A percentile compares a stretch with the other conserved stretches of the same genome.
phyloP scores from a whole-genome alignment of 331 rosid genomes.

The Stylosanthes scabra region DNA sequence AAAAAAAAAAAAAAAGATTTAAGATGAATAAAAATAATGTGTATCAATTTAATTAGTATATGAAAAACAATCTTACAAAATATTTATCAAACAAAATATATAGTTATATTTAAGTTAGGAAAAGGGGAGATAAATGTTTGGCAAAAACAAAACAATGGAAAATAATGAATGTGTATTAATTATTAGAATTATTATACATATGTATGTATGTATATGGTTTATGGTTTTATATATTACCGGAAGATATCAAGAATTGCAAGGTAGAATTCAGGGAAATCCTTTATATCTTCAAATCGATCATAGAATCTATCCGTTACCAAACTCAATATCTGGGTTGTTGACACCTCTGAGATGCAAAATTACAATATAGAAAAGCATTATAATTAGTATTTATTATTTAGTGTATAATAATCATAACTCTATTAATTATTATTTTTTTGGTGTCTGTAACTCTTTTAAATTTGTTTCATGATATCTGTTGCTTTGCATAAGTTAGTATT shows the following conservation, averaged over 20 bases:
- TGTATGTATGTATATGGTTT: no score
- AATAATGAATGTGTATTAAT: not conserved
- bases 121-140: no score
- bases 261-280: slow-evolving; percentile 43
- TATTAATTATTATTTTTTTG: no score
- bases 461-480: no score
- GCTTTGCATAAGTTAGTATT: no score
- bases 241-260: slow-evolving; percentile 61
- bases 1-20: not conserved
- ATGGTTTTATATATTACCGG: slow-evolving; percentile 43
- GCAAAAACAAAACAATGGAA: no score
- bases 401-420: no score
- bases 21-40: not conserved
- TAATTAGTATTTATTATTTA: not conserved
- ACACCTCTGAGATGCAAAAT: slow-evolving; percentile 45
- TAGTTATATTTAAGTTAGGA: not conserved
- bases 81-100: not conserved
- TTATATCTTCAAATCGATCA: slow-evolving; percentile 34
- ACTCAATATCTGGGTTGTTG: slow-evolving; percentile 41
- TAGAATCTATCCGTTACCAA: slow-evolving; percentile 34
- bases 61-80: not conserved
- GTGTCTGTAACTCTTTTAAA: no score
- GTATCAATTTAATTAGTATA: no score
- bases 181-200: slow-evolving; percentile 1
- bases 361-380: not conserved